These are phyloP conservation scores for Zygoascus tannicola DNA, from an alignment of 805 yeast species.

Conservation along the genomic window DNA sequence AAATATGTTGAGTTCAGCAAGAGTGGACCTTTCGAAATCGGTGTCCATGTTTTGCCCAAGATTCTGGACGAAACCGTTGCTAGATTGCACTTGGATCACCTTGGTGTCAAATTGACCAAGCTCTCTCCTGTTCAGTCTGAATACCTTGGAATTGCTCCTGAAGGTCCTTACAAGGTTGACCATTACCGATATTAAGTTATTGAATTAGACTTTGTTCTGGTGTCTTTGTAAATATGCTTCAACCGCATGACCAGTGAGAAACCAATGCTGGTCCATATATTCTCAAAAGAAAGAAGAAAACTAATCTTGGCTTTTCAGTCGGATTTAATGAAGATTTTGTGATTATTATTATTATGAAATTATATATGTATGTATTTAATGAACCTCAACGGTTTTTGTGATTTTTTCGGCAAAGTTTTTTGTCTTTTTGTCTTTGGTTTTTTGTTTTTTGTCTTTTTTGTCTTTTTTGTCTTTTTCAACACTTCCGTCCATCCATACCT, in stretches of 20 bases:
- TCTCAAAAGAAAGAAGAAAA: no score
- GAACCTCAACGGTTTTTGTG: constrained; percentile 10
- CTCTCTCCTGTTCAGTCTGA: constrained; percentile 79
- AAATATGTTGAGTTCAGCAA: constrained; percentile 83
- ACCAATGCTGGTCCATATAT: background rate
- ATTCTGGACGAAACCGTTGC: constrained; percentile 98
- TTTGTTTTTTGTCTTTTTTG: no score
- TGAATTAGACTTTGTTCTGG: background rate
- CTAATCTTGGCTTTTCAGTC: background rate
- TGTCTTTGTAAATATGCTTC: constrained; percentile 21
- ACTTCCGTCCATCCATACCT: no score
- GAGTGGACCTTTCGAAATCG: constrained; percentile 82
- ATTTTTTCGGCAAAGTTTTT: no score
- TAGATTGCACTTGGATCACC: constrained; percentile 87
- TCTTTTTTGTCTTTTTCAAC: no score
- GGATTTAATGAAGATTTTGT: no score
- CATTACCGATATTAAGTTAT: constrained; percentile 86
- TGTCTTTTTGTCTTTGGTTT: no score
- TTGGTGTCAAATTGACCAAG: constrained; percentile 77
- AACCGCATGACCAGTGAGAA: constrained; percentile 18
- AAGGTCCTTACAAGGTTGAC: constrained; percentile 98
- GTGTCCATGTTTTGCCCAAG: constrained; percentile 96
- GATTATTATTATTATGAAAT: background rate
- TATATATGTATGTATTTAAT: constrained; percentile 5
- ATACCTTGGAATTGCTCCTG: constrained; percentile 81